These are phyloP conservation scores for Colletotrichum sp. DNA, from an alignment of 2,329 filamentous ascomycete species.

Conservation along the genomic window DNA sequence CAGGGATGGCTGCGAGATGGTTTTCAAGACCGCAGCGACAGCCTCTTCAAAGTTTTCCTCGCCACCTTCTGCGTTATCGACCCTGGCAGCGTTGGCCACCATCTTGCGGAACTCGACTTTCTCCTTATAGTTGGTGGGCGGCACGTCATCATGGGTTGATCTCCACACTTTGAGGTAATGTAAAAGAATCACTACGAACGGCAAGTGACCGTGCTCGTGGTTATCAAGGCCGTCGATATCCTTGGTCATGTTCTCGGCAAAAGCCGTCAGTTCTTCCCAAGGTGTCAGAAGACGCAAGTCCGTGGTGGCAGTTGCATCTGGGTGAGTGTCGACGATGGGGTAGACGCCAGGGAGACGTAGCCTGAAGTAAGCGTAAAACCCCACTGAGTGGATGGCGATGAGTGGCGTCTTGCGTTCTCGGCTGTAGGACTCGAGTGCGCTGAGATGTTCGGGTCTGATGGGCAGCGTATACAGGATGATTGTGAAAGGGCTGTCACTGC, in stretches of 20 bases:
- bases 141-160: constrained; percentile 66
- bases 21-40: constrained; percentile 84
- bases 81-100: constrained; percentile 72
- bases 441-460: constrained; percentile 47
- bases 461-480: constrained; percentile 62
- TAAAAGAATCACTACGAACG: constrained; percentile 83
- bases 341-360: constrained; percentile 79
- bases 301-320: constrained; percentile 81
- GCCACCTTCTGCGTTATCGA: constrained; percentile 78
- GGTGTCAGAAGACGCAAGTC: constrained; percentile 85
- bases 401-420: constrained; percentile 70
- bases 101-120: constrained; percentile 82
- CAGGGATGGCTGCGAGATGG: constrained; percentile 72
- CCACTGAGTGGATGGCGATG: constrained; percentile 85
- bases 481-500: constrained; percentile 49
- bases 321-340: constrained; percentile 94
- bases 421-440: constrained; percentile 52
- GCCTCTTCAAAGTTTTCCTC: constrained; percentile 99
- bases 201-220: constrained; percentile 90
- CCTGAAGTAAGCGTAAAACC: constrained; percentile 92
- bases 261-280: constrained; percentile 81
- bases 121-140: constrained; percentile 79
- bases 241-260: constrained; percentile 69
- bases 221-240: constrained; percentile 73
- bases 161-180: constrained; percentile 87